Evolutionary conservation across 176 grass and related monocot genomes (phyloP).

Genomic region (Eleusine indica): DNA sequence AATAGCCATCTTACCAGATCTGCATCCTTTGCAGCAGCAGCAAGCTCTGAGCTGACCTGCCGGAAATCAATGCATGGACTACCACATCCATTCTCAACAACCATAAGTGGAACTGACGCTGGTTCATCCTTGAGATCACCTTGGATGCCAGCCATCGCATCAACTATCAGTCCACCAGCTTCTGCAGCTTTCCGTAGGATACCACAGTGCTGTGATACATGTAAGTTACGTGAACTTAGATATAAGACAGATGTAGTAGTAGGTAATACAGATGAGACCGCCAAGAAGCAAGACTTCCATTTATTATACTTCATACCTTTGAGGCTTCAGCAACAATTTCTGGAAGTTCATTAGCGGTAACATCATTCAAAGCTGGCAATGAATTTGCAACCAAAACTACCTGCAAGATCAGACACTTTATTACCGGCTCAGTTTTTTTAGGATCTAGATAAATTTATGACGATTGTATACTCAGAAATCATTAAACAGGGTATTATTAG

Average conservation of each 20-base stretch:
- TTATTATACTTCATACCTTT: conserved; percentile 56
- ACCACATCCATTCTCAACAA: conserved; percentile 88
- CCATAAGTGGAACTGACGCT: conserved; percentile 76
- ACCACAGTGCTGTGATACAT: conserved; percentile 74
- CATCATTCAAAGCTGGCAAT: conserved; percentile 87
- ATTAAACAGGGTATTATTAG: not conserved
- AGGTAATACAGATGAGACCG: not conserved
- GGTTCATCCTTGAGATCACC: conserved; percentile 69
- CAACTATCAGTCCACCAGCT: conserved; percentile 86
- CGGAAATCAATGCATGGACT: conserved; percentile 93
- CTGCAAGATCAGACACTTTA: conserved; percentile 49
- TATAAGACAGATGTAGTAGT: conserved; percentile 21
- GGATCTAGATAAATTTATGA: not conserved
- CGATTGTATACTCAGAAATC: conserved; percentile 9
- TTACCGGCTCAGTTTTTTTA: not conserved
- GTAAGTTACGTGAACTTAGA: conserved; percentile 20
- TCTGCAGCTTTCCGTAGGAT: conserved; percentile 90
- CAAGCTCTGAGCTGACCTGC: conserved; percentile 96
- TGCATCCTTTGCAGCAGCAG: conserved; percentile 79
- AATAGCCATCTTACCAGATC: conserved; percentile 68
- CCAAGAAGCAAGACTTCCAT: conserved; percentile 8
- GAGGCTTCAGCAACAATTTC: conserved; percentile 96
- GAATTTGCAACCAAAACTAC: conserved; percentile 97
- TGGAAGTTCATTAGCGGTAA: conserved; percentile 93
- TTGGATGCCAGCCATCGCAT: conserved; percentile 91